phyloP scores from a whole-genome alignment of 352 stramenopile species.

The Pythium periplocum region DNA sequence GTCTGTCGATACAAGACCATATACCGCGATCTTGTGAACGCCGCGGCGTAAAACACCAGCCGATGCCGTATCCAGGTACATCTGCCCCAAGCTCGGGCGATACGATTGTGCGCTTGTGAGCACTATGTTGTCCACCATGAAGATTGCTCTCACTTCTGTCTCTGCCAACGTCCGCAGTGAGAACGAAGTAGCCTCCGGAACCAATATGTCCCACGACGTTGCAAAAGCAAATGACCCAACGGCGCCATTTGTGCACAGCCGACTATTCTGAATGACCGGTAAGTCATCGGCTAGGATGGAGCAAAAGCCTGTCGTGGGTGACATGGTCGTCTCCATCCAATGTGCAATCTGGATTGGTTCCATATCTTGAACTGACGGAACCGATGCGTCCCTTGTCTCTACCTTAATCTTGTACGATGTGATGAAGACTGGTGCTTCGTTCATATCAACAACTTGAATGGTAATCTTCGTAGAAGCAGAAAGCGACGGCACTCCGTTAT shows the following conservation, averaged over 20 bases:
- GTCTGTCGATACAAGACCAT: conserved; percentile 4
- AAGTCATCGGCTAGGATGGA: conserved; percentile 1
- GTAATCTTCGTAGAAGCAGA: conserved; percentile 18
- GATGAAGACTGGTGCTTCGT: conserved; percentile 31
- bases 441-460: conserved; percentile 32
- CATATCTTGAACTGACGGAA: no score
- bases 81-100: conserved; percentile 8
- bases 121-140: conserved; percentile 17
- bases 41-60: conserved; percentile 7
- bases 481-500: conserved; percentile 35
- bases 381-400: no score
- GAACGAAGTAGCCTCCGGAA: conserved; percentile 4
- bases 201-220: conserved; percentile 9
- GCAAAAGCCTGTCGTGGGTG: conserved; percentile 5
- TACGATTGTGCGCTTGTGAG: conserved; percentile 1
- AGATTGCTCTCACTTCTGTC: conserved; percentile 6
- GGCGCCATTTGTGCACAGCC: neutral
- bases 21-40: conserved; percentile 9
- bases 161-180: conserved; percentile 15
- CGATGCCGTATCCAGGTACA: conserved; percentile 8
- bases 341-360: neutral
- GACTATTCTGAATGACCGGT: conserved; percentile 7
- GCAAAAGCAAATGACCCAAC: conserved; percentile 8
- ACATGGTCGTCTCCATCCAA: conserved; percentile 3
- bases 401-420: no score